phyloP scores from a whole-genome alignment of 345 rosid species.

The Boechera retrofracta region DNA sequence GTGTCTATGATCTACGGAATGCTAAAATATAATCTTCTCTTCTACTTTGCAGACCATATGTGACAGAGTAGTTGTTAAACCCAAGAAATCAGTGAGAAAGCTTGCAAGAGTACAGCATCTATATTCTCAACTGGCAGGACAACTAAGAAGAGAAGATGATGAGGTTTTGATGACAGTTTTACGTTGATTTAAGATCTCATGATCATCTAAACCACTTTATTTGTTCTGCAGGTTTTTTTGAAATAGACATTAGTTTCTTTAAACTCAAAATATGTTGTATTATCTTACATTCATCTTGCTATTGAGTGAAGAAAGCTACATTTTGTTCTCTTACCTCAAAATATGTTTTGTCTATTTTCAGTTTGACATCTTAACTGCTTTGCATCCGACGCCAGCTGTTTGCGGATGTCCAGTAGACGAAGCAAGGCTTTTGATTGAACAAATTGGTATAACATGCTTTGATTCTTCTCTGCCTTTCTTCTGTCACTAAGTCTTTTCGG shows the following conservation, averaged over 20 bases:
- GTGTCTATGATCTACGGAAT: background rate
- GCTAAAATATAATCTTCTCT: background rate
- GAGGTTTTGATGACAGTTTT: slow-evolving; percentile 53
- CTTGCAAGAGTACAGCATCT: slow-evolving; percentile 84
- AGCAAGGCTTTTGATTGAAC: slow-evolving; percentile 74
- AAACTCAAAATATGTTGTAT: background rate
- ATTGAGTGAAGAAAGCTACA: background rate
- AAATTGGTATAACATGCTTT: slow-evolving; percentile 58
- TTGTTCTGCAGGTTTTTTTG: background rate
- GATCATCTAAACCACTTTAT: slow-evolving; percentile 5
- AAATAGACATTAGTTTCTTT: background rate
- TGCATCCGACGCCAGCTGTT: slow-evolving; percentile 92
- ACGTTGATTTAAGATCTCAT: background rate
- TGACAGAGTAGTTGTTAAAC: slow-evolving; percentile 60
- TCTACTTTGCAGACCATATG: slow-evolving; percentile 65
- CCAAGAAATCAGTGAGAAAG: slow-evolving; percentile 70
- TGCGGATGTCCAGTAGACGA: slow-evolving; percentile 87
- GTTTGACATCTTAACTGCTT: slow-evolving; percentile 75
- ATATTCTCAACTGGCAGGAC: slow-evolving; percentile 72
- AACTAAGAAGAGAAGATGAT: slow-evolving; percentile 76
- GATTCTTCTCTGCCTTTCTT: slow-evolving; percentile 15
- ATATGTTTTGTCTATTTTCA: slow-evolving; percentile 44
- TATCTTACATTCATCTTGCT: background rate
- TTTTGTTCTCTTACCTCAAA: slow-evolving; percentile 15
- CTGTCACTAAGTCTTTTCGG: slow-evolving; percentile 6